Evolutionary conservation across 768 basidiomycete genomes (phyloP).

Genomic region (Fibroporia radiculosa): DNA sequence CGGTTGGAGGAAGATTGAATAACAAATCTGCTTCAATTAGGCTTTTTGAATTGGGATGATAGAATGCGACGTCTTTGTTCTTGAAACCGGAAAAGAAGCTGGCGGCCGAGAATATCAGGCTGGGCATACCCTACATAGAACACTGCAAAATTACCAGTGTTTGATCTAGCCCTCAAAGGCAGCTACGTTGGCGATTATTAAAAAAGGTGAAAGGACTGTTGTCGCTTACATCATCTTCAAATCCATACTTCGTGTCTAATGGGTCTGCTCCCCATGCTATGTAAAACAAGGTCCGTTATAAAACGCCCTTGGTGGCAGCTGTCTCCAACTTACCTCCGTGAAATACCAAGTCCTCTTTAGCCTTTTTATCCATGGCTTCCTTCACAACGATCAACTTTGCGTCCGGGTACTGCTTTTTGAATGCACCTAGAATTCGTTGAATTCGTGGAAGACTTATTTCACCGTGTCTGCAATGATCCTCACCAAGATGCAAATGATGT

Average conservation of each 20-base stretch:
- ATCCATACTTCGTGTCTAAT: conserved; percentile 60
- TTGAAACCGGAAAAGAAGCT: conserved; percentile 65
- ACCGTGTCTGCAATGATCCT: no score
- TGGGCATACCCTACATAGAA: not conserved
- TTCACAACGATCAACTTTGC: conserved; percentile 68
- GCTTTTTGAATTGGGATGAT: conserved; percentile 62
- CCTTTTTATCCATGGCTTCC: conserved; percentile 42
- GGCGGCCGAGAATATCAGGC: not conserved
- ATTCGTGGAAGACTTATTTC: no score
- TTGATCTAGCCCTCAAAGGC: conserved; percentile 16
- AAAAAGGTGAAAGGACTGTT: not conserved
- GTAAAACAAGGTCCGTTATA: not conserved
- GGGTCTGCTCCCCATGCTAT: conserved; percentile 26
- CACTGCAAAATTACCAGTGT: conserved; percentile 21
- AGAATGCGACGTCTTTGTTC: conserved; percentile 81
- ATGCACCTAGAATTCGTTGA: conserved; percentile 53
- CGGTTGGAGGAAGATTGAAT: conserved; percentile 72
- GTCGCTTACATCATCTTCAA: conserved; percentile 54
- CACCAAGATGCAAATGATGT: conserved; percentile 55
- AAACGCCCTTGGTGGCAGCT: conserved; percentile 1
- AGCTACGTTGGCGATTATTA: not conserved
- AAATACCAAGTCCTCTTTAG: conserved; percentile 44
- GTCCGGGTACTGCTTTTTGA: conserved; percentile 59
- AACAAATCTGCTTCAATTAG: conserved; percentile 78
- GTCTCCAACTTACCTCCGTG: conserved; percentile 48